Percentiles rank a stretch among this genome's conserved stretches.
These are phyloP conservation scores for Chaetomiaceae sp. DNA, from an alignment of 2,329 filamentous ascomycete genomes.

Conservation along the genomic window DNA sequence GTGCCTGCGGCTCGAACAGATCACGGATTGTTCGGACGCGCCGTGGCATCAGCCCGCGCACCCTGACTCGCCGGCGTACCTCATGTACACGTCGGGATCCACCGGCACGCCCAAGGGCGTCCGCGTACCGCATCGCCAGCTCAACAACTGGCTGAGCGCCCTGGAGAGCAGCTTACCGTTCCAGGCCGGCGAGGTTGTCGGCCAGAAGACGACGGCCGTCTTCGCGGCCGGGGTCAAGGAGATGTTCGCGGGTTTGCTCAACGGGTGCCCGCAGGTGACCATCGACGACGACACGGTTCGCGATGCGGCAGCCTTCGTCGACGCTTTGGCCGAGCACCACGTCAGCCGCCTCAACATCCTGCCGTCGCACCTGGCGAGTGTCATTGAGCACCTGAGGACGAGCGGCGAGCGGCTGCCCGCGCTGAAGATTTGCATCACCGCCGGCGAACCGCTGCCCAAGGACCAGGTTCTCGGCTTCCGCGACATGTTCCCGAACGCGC, in stretches of 20 bases:
- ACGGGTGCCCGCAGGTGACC: slow-evolving; percentile 1
- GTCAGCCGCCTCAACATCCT: slow-evolving; percentile 7
- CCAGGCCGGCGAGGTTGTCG: slow-evolving; percentile 6
- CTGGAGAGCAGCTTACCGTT: background rate
- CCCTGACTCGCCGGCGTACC: background rate
- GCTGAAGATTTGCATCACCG: background rate
- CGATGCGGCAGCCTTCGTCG: background rate
- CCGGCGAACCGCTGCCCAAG: slow-evolving; percentile 6
- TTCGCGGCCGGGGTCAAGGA: slow-evolving; percentile 10
- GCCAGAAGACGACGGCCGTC: slow-evolving; percentile 9
- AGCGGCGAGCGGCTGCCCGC: background rate
- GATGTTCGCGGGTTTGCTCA: slow-evolving; percentile 3
- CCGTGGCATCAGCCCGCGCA: background rate
- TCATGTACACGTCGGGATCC: background rate
- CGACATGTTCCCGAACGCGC: slow-evolving; percentile 1
- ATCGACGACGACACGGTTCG: slow-evolving; percentile 5
- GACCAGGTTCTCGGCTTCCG: slow-evolving; percentile 1
- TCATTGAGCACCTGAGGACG: slow-evolving; percentile 1
- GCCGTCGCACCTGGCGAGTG: slow-evolving; percentile 1
- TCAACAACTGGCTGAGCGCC: slow-evolving; percentile 5
- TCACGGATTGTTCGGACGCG: background rate
- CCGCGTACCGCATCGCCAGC: slow-evolving; percentile 3
- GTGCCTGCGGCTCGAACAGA: background rate
- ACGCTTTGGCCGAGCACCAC: background rate
- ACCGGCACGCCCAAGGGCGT: slow-evolving; percentile 1